Percentiles rank a stretch among this genome's conserved stretches.
These are phyloP conservation scores for Fusarium torreyae DNA, from an alignment of 2,329 filamentous ascomycete genomes.

Conservation along the genomic window DNA sequence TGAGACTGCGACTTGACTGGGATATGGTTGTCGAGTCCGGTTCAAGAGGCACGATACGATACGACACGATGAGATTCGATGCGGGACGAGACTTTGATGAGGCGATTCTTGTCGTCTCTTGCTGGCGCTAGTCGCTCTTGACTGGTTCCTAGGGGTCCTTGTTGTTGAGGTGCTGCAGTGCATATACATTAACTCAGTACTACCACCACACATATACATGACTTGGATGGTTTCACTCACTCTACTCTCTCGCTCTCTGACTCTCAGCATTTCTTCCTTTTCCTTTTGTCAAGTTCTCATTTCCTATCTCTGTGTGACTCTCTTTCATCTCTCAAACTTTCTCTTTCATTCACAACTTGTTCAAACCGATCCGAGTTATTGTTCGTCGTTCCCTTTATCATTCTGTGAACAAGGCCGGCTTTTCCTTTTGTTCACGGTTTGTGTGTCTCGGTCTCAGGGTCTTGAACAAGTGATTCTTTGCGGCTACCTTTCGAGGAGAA, in stretches of 20 bases:
- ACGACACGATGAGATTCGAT: slow-evolving; percentile 32
- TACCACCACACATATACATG: slow-evolving; percentile 6
- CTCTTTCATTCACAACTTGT: slow-evolving; percentile 31
- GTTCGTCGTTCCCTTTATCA: slow-evolving; percentile 30
- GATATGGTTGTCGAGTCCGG: slow-evolving; percentile 4
- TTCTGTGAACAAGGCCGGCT: slow-evolving; percentile 27
- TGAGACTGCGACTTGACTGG: slow-evolving; percentile 46
- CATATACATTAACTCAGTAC: slow-evolving; percentile 37
- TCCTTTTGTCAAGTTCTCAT: slow-evolving; percentile 20
- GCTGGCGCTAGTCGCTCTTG: slow-evolving; percentile 36
- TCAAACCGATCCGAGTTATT: slow-evolving; percentile 5
- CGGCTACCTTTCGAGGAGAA: slow-evolving; percentile 20
- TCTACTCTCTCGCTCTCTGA: slow-evolving; percentile 20
- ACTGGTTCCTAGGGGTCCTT: slow-evolving; percentile 6
- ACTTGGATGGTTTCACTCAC: slow-evolving; percentile 27
- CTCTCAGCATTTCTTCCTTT: slow-evolving; percentile 24
- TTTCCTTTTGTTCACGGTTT: slow-evolving; percentile 24
- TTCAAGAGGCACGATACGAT: slow-evolving; percentile 13
- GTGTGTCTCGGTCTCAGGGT: slow-evolving; percentile 19
- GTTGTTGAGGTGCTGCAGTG: neutral
- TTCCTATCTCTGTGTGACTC: slow-evolving; percentile 35
- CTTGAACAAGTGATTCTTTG: slow-evolving; percentile 37
- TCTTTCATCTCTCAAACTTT: slow-evolving; percentile 25
- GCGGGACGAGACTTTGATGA: slow-evolving; percentile 36
- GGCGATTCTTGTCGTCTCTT: slow-evolving; percentile 17